A percentile compares a stretch with the other conserved stretches of the same genome.
Evolutionary conservation across 2,329 filamentous ascomycete species (phyloP).

Genomic region (Emydomyces testavorans): DNA sequence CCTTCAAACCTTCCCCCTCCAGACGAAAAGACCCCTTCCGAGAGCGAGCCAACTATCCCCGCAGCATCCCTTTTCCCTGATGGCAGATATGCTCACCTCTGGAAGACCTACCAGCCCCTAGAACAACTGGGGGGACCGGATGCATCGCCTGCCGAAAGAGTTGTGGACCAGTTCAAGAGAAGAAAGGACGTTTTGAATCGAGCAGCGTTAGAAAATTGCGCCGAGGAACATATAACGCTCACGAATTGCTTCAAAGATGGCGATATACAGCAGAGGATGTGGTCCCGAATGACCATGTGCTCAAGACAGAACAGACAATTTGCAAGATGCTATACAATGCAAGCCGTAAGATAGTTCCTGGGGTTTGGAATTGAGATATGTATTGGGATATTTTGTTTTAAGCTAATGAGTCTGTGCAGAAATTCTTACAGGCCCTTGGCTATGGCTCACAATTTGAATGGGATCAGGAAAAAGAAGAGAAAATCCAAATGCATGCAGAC

Average conservation of each 20-base stretch:
- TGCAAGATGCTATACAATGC: conserved; percentile 79
- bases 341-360: conserved; percentile 48
- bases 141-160: conserved; percentile 67
- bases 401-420: conserved; percentile 35
- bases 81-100: conserved; percentile 71
- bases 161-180: conserved; percentile 75
- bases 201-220: conserved; percentile 87
- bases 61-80: conserved; percentile 53
- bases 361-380: not conserved
- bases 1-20: not conserved
- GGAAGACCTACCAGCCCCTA: conserved; percentile 78
- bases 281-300: conserved; percentile 60
- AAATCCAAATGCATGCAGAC: conserved; percentile 93
- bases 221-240: conserved; percentile 72
- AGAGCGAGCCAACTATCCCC: conserved; percentile 28
- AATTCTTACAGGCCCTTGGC: conserved; percentile 81
- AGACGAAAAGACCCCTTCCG: conserved; percentile 15
- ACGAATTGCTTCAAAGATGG: conserved; percentile 70
- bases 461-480: conserved; percentile 60
- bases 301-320: conserved; percentile 63
- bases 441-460: conserved; percentile 62
- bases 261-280: conserved; percentile 47
- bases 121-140: conserved; percentile 57
- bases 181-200: conserved; percentile 64
- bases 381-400: not conserved